phyloP scores from a whole-genome alignment of 148 eudicot species.

The Pharnaceum exiguum region DNA sequence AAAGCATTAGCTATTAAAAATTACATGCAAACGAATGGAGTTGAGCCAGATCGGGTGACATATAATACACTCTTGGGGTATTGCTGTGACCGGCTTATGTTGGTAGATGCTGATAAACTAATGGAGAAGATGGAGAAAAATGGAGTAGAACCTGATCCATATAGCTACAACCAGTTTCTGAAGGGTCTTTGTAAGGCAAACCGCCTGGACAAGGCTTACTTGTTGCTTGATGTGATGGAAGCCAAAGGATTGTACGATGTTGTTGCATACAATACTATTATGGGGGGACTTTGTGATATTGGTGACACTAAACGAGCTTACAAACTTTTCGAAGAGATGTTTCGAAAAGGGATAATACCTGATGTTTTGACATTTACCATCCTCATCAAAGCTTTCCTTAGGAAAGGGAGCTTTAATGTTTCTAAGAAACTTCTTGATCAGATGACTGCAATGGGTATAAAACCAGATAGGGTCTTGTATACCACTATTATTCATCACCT shows the following conservation, averaged over 20 bases:
- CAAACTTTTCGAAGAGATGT: conserved; percentile 76
- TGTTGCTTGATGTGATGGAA: conserved; percentile 68
- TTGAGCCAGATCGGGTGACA: conserved; percentile 78
- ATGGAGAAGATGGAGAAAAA: conserved; percentile 57
- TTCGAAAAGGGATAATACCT: conserved; percentile 54
- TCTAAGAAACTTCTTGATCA: conserved; percentile 65
- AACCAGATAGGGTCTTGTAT: conserved; percentile 58
- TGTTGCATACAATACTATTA: conserved; percentile 82
- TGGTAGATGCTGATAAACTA: conserved; percentile 77
- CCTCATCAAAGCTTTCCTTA: conserved; percentile 66
- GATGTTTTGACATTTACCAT: conserved; percentile 84
- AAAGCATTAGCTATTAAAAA: conserved; percentile 69
- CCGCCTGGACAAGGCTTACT: conserved; percentile 73
- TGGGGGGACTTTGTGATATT: conserved; percentile 53
- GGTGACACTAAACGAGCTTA: conserved; percentile 46
- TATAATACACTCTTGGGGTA: conserved; percentile 72
- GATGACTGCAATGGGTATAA: conserved; percentile 63
- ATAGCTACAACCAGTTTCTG: conserved; percentile 84
- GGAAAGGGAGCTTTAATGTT: conserved; percentile 45
- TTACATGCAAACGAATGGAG: conserved; percentile 74
- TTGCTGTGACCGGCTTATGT: conserved; percentile 72
- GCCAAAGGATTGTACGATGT: conserved; percentile 67
- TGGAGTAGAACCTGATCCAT: conserved; percentile 58
- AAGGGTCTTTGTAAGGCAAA: conserved; percentile 92
- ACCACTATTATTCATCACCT: conserved; percentile 69